Base-by-base conservation (phyloP, 2,329 filamentous ascomycete genomes). In the Byssochlamys sp. region DNA sequence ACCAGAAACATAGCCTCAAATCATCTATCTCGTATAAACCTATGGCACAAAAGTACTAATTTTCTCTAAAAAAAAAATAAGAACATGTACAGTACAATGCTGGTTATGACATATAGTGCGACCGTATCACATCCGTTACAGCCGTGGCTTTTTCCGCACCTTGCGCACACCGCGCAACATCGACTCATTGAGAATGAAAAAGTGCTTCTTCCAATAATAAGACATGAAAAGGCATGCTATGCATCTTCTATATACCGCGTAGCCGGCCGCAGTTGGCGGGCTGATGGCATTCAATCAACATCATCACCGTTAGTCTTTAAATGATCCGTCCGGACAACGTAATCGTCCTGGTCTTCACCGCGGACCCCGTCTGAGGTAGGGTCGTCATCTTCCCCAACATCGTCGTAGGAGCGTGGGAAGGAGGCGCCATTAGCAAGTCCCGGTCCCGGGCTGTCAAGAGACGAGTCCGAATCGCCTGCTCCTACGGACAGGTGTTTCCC, bases 301-400 rank as follows among this genome's bases (percentile, higher is more conserved):
- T 58, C 56, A 55, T 55, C 45, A 49, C 33, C 57, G 55, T 64
- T 63, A 11, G 62, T 54, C 35, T 64, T 66, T 4, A 74, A 57
- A 61, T 74, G 71, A 51, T 73, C 71, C 2, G 72, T 75, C n/a
- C 67, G 66, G 26, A 75, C 63, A 51, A 74, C 61, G 58, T 75
- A 74, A 35, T 75, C 72, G 57, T 73, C 71, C 45, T 73, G 69
- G 2, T 68, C 68, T 35, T 65, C 69, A 31, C 64, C 66, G 2
- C 62, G 65, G n/a, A 60, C 60, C 11, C 57, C 62, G 50, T 63
- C 63, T 50, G 66, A 59, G 0, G 55, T 56, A 52, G 58, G 63
- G 53, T 68, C 63, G 19, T 66, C 65, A 27, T 70, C 66, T 52
- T 67, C 69, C 0, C 58, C 62, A 35, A 62, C 58, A 60, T 64